phyloP scores from a whole-genome alignment of 805 yeast genomes.

The Ogataea saltuana region DNA sequence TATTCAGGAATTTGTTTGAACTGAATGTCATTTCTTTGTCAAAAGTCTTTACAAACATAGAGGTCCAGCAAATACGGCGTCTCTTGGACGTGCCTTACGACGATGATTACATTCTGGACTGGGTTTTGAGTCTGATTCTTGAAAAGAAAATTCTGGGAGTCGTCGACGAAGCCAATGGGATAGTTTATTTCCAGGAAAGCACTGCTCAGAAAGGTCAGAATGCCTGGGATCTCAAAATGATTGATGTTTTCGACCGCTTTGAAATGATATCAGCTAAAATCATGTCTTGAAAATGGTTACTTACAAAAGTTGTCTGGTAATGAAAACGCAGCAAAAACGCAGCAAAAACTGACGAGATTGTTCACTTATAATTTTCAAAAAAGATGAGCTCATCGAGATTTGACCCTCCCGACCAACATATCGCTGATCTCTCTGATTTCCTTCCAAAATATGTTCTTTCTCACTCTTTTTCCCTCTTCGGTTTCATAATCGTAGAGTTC shows the following conservation, averaged over 20 bases:
- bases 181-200: conserved; percentile 19
- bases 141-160: conserved; percentile 26
- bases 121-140: conserved; percentile 21
- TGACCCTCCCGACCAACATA: conserved; percentile 73
- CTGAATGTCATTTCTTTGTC: conserved; percentile 27
- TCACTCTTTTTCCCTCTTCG: conserved; percentile 76
- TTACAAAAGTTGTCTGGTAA: too few relatives aligned
- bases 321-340: too few relatives aligned
- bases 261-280: conserved; percentile 14
- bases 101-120: conserved; percentile 16
- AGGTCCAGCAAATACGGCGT: conserved; percentile 15
- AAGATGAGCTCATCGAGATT: conserved; percentile 10
- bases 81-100: conserved; percentile 15
- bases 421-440: conserved; percentile 75
- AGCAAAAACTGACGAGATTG: too few relatives aligned
- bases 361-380: too few relatives aligned
- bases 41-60: conserved; percentile 21
- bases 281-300: not conserved
- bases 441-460: conserved; percentile 85
- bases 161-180: conserved; percentile 26
- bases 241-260: conserved; percentile 14
- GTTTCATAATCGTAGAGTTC: conserved; percentile 86
- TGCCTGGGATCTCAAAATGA: conserved; percentile 11
- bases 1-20: conserved; percentile 19
- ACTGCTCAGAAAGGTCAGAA: not conserved